These are phyloP conservation scores for Areca catechu DNA, from an alignment of 176 grass and related monocot species.

Conservation along the genomic window DNA sequence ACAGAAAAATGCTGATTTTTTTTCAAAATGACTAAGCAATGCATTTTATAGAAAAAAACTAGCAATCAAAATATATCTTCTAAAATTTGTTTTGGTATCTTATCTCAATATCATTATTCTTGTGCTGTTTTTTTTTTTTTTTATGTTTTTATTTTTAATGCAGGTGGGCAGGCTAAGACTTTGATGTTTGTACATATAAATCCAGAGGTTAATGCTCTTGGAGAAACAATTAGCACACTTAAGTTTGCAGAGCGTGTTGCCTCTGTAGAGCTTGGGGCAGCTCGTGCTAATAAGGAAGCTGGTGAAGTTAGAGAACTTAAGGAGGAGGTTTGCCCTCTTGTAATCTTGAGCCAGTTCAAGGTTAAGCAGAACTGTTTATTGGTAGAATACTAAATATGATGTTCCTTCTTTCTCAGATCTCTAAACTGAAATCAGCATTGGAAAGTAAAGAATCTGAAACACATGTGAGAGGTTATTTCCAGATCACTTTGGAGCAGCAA, in stretches of 20 bases:
- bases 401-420: slow-evolving; percentile 34
- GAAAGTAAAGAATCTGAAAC: slow-evolving; percentile 55
- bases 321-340: slow-evolving; percentile 55
- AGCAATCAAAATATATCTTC: too few relatives aligned
- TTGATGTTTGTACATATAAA: slow-evolving; percentile 92
- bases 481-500: slow-evolving; percentile 27
- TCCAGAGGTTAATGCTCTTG: slow-evolving; percentile 61
- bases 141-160: slow-evolving; percentile 5
- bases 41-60: too few relatives aligned
- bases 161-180: slow-evolving; percentile 90
- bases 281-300: slow-evolving; percentile 61
- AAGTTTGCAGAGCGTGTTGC: slow-evolving; percentile 83
- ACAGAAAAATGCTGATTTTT: too few relatives aligned
- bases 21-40: too few relatives aligned
- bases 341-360: neutral
- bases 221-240: slow-evolving; percentile 81
- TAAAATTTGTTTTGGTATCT: too few relatives aligned
- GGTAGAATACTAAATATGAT: neutral
- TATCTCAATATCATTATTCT: too few relatives aligned
- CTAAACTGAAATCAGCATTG: slow-evolving; percentile 51
- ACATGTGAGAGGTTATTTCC: slow-evolving; percentile 33
- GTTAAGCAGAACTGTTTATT: neutral
- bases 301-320: slow-evolving; percentile 69
- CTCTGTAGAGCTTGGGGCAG: slow-evolving; percentile 62
- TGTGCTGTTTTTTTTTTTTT: too few relatives aligned